Percentiles rank a stretch among this genome's conserved stretches.
Evolutionary conservation across 192 early-diverging fungal genomes (phyloP).

Genomic region (Powellomyces hirtus): DNA sequence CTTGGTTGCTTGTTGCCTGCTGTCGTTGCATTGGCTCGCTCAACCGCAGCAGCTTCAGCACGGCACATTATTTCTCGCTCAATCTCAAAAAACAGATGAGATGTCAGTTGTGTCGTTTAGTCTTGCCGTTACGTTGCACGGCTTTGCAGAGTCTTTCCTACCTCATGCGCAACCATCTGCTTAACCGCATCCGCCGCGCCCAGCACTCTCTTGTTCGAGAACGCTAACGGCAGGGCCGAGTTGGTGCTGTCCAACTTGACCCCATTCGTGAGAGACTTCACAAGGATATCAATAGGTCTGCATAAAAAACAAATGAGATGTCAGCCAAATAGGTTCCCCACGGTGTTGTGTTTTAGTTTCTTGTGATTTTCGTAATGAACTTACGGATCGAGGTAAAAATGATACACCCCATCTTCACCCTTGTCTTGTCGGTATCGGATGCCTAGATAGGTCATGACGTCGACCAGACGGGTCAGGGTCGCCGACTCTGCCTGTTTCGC

Average conservation of each 20-base stretch:
- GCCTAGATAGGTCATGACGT: constrained; percentile 69
- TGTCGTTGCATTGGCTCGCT: neutral
- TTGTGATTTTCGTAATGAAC: constrained; percentile 4
- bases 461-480: constrained; percentile 55
- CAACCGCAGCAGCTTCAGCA: constrained; percentile 16
- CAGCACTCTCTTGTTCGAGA: constrained; percentile 11
- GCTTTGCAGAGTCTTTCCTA: too few species aligned
- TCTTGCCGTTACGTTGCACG: too few species aligned
- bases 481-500: constrained; percentile 62
- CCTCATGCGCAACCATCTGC: constrained; percentile 80
- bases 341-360: neutral
- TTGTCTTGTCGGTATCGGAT: constrained; percentile 70
- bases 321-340: neutral
- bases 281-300: constrained; percentile 38
- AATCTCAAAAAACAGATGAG: constrained; percentile 10
- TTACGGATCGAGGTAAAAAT: constrained; percentile 78
- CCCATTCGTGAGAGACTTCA: constrained; percentile 1
- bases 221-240: neutral
- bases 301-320: neutral
- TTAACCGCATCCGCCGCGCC: constrained; percentile 65
- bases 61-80: constrained; percentile 18
- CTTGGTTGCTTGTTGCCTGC: neutral
- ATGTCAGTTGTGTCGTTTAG: too few species aligned
- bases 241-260: neutral
- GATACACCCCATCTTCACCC: constrained; percentile 55